Evolutionary conservation across 306 rosid genomes (phyloP).

Genomic region (Prunus kanzakura): DNA sequence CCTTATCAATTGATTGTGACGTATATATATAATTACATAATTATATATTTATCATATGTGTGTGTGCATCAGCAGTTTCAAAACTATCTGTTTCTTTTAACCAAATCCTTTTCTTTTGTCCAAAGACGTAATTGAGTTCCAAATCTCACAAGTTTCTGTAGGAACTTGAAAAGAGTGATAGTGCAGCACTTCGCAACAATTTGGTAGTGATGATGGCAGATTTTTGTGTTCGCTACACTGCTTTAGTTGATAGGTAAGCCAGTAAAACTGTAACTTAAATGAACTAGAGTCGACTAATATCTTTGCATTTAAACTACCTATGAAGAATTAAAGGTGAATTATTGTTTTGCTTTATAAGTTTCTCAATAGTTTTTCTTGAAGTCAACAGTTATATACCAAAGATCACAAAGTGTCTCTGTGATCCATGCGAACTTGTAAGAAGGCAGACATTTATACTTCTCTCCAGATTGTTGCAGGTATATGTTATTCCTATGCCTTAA

Average conservation of each 20-base stretch:
- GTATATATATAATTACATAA: background rate
- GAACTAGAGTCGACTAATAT: background rate
- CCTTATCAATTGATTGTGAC: background rate
- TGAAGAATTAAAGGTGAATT: background rate
- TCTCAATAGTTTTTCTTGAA: conserved; percentile 41
- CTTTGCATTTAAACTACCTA: background rate
- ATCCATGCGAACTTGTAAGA: conserved; percentile 94
- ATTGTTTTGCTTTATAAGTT: conserved; percentile 6
- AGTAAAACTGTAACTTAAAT: background rate
- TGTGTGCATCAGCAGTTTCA: background rate
- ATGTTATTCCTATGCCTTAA: conserved; percentile 4
- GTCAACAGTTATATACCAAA: conserved; percentile 75
- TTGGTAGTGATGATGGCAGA: conserved; percentile 84
- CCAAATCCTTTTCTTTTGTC: background rate
- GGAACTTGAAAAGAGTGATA: conserved; percentile 84
- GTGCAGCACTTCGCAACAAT: conserved; percentile 90
- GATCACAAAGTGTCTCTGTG: conserved; percentile 83
- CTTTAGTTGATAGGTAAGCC: conserved; percentile 94
- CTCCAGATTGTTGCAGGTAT: conserved; percentile 87
- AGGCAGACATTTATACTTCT: conserved; percentile 93
- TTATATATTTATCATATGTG: background rate
- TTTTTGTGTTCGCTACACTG: conserved; percentile 90
- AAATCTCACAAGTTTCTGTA: conserved; percentile 20
- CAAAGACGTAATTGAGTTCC: conserved; percentile 10
- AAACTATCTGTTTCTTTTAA: background rate